Conservation (phyloP, 768 basidiomycete genomes). For the Gelatoporia subvermispora region DNA sequence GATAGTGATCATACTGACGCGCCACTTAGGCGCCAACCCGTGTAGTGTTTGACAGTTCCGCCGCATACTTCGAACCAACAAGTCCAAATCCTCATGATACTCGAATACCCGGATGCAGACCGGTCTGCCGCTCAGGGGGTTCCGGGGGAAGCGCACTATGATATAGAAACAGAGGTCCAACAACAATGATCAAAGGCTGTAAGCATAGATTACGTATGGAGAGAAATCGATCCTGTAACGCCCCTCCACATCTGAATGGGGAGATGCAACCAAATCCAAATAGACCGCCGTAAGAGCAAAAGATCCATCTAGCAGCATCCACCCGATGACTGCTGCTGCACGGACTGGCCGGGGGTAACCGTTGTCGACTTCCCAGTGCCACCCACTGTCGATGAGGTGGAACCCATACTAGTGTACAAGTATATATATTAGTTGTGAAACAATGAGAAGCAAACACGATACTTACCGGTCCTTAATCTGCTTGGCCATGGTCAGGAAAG, state of each 20-base stretch:
- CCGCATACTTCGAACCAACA: no score
- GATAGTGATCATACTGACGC: no score
- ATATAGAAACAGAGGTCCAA: constrained; percentile 17
- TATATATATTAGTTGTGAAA: not conserved
- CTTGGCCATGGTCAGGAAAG: constrained; percentile 98
- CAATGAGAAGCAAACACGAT: not conserved
- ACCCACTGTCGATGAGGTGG: constrained; percentile 68
- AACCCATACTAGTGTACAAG: constrained; percentile 62
- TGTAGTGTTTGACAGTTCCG: no score
- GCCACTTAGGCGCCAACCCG: no score
- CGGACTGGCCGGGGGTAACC: constrained; percentile 79
- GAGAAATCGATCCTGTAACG: constrained; percentile 18
- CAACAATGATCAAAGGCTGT: constrained; percentile 22
- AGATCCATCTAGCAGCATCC: constrained; percentile 67
- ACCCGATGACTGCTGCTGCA: constrained; percentile 66
- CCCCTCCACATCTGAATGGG: not conserved
- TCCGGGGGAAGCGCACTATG: constrained; percentile 7
- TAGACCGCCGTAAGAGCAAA: not conserved
- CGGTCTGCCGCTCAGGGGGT: not conserved
- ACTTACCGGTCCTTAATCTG: constrained; percentile 89
- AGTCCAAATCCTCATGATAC: no score
- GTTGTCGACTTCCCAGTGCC: constrained; percentile 73
- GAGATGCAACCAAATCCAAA: not conserved
- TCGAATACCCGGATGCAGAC: no score
- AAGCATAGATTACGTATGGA: constrained; percentile 24